phyloP scores from a whole-genome alignment of 176 grass and related monocot genomes.

The Triticum urartu region DNA sequence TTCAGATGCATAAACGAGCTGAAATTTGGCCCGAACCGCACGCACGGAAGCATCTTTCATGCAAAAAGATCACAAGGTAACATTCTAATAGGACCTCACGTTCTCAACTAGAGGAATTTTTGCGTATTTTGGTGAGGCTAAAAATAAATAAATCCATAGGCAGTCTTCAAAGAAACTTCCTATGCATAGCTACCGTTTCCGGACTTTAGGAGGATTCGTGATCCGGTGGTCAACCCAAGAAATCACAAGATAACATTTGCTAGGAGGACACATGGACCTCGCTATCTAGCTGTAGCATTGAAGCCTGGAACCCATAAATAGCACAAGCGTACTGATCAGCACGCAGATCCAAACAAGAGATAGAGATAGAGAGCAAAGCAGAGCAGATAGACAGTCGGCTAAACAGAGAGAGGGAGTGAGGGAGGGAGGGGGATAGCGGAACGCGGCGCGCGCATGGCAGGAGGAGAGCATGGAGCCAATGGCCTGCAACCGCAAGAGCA shows the following conservation, averaged over 20 bases:
- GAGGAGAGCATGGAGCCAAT: conserved; percentile 32
- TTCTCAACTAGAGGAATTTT: too few relatives aligned
- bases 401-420: too few relatives aligned
- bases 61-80: too few relatives aligned
- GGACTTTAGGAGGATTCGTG: neutral
- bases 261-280: neutral
- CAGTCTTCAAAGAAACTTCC: neutral
- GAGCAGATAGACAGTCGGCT: too few relatives aligned
- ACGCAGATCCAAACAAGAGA: neutral
- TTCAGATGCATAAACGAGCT: too few relatives aligned
- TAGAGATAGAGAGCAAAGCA: neutral
- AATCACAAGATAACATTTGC: conserved; percentile 19
- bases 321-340: neutral
- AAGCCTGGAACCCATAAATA: conserved; percentile 35
- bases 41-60: too few relatives aligned
- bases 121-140: too few relatives aligned
- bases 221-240: neutral
- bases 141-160: neutral
- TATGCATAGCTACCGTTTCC: neutral
- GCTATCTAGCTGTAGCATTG: neutral
- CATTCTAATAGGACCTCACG: too few relatives aligned
- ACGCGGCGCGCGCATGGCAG: conserved; percentile 4
- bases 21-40: too few relatives aligned
- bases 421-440: too few relatives aligned
- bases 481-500: conserved; percentile 19